Evolutionary conservation across 2,329 filamentous ascomycete species (phyloP), one percentile per base, ranked within the genome.

Genomic region (Ascochyta koolunga): DNA sequence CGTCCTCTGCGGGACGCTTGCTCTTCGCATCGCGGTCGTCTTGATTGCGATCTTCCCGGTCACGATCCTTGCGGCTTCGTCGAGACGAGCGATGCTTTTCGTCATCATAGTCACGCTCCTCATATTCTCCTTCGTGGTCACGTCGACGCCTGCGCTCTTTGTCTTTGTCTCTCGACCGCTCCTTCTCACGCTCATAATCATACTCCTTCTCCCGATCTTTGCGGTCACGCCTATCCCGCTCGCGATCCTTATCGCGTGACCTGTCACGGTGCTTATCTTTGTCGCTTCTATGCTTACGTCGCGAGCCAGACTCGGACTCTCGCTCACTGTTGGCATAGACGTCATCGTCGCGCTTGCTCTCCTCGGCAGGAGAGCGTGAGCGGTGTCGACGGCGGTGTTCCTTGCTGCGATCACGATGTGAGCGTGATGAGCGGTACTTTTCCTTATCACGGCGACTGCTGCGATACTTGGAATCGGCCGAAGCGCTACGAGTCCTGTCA

Each of bases 401-500:
- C 25, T 75, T 73, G 59, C 78, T 79, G 37, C 75, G 71, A 19
- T 80, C 78, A 21, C 79, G 77, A 40, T 79, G 74, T 10, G 76
- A 77, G 25, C 77, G 76, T n/a, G 77, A 79, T 5, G 77, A 78
- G 10, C 75, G 74, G 41, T 77, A 64, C 43, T 72, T 73, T 7
- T 78, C 76, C 52, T 76, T 77, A 1, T 75, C 77, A 25, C 72
- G 70, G 21, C 76, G 86, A 61, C 85, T 86, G 58, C 85, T 86
- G 57, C 85, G 84, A 63, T 86, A 84, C 59, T 82, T 84, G 32
- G 75, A 75, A 9, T 85, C 83, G 1, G 83, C 83, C 2, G 89
- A 91, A 5, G 81, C 80, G 5, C 89, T 90, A 52, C 88, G 82
- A 0, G 88, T 86, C 41, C 84, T 81, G 41, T 86, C 82, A 16